Percentiles rank a stretch among this genome's conserved stretches.
Conservation (phyloP, 202 grass and related monocot species). For the Setaria italica region DNA sequence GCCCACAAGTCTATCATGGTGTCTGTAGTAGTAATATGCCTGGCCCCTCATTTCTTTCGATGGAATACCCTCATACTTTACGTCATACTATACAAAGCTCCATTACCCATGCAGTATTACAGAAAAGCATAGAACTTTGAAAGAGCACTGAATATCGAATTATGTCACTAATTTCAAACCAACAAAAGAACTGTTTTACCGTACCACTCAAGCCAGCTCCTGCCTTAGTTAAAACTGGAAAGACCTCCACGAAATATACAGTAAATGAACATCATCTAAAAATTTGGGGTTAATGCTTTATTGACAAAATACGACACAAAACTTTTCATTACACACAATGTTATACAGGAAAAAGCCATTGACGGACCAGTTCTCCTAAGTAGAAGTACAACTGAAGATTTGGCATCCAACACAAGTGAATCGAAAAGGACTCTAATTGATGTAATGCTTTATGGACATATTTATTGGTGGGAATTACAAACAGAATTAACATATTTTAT, state of each 20-base stretch:
- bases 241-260: background rate
- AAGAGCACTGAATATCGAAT: background rate
- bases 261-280: background rate
- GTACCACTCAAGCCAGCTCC: background rate
- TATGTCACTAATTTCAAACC: background rate
- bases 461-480: background rate
- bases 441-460: background rate
- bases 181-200: background rate
- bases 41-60: background rate
- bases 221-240: background rate
- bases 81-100: background rate
- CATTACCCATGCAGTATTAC: background rate
- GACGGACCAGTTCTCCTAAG: background rate
- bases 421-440: background rate
- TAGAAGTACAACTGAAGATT: background rate
- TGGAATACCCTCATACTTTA: slow-evolving; percentile 10
- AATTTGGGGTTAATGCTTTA: background rate
- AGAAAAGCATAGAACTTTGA: background rate
- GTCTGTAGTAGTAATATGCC: background rate
- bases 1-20: background rate
- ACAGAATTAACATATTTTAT: background rate
- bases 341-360: background rate
- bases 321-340: background rate
- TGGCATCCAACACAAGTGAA: background rate
- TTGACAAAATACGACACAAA: background rate